Evolutionary conservation across 176 grass and related monocot species (phyloP).

Genomic region (Pontederia crassipes): DNA sequence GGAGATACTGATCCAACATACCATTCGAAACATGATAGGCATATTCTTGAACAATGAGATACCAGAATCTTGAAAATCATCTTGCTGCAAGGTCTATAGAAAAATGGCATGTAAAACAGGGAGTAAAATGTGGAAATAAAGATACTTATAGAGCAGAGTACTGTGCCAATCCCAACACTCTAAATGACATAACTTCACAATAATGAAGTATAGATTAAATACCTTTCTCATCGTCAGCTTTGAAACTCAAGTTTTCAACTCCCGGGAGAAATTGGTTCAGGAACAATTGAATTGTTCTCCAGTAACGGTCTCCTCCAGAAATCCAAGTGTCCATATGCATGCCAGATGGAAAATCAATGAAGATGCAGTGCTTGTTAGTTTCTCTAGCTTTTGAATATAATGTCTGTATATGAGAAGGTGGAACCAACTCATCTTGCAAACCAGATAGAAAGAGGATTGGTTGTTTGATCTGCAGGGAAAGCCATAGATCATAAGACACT

Average conservation of each 20-base stretch:
- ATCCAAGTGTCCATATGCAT: slow-evolving; percentile 99
- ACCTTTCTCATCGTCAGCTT: slow-evolving; percentile 42
- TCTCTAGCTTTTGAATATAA: slow-evolving; percentile 61
- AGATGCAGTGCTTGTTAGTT: slow-evolving; percentile 50
- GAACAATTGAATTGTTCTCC: slow-evolving; percentile 85
- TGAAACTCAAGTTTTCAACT: slow-evolving; percentile 31
- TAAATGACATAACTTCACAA: no score
- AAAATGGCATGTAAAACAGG: no score
- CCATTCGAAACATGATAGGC: no score
- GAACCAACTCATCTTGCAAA: slow-evolving; percentile 92
- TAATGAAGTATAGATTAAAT: slow-evolving; percentile 5
- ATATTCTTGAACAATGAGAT: no score
- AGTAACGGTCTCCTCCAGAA: slow-evolving; percentile 83
- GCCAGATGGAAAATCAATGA: slow-evolving; percentile 93
- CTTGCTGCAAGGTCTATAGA: no score
- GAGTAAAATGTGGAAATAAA: no score
- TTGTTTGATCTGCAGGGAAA: slow-evolving; percentile 51
- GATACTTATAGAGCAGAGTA: no score
- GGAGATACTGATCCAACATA: no score
- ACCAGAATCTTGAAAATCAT: no score
- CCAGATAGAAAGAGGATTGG: slow-evolving; percentile 92
- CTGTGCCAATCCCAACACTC: no score
- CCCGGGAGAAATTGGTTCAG: slow-evolving; percentile 49
- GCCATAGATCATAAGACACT: background rate
- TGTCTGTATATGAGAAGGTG: slow-evolving; percentile 72